Evolutionary conservation across 108 stramenopile genomes (phyloP).

Genomic region (Cyclotella choctawhatcheeana): DNA sequence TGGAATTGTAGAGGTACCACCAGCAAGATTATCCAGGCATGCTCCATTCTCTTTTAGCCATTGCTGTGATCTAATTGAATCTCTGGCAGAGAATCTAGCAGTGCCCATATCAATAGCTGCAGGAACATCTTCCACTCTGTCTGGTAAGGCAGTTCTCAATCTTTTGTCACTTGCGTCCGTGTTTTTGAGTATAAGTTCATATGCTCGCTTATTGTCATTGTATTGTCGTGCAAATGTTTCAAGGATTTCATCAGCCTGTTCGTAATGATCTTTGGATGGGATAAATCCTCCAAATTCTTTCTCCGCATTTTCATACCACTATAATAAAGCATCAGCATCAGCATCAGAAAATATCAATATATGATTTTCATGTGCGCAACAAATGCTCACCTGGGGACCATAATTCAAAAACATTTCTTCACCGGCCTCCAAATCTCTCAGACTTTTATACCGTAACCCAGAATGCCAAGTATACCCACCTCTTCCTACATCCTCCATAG

Average conservation of each 20-base stretch:
- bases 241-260: constrained; percentile 25
- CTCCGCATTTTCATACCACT: constrained; percentile 59
- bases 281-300: constrained; percentile 35
- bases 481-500: constrained; percentile 51
- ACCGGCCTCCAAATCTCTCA: constrained; percentile 52
- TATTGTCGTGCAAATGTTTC: not conserved
- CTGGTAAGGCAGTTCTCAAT: constrained; percentile 26
- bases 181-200: constrained; percentile 9
- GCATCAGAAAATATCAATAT: too few species aligned
- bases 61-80: constrained; percentile 24
- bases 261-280: constrained; percentile 46
- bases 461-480: constrained; percentile 60
- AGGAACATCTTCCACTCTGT: constrained; percentile 25
- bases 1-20: constrained; percentile 19
- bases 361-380: too few species aligned
- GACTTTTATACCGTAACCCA: constrained; percentile 31
- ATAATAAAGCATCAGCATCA: too few species aligned
- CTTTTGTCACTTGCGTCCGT: constrained; percentile 11
- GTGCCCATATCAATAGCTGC: constrained; percentile 12
- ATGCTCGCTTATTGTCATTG: not conserved
- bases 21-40: constrained; percentile 46
- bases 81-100: constrained; percentile 26
- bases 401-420: constrained; percentile 72
- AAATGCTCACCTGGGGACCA: too few species aligned
- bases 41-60: constrained; percentile 45